Base-by-base conservation (phyloP, 129 eudicot species). In the Helianthus annuus region DNA sequence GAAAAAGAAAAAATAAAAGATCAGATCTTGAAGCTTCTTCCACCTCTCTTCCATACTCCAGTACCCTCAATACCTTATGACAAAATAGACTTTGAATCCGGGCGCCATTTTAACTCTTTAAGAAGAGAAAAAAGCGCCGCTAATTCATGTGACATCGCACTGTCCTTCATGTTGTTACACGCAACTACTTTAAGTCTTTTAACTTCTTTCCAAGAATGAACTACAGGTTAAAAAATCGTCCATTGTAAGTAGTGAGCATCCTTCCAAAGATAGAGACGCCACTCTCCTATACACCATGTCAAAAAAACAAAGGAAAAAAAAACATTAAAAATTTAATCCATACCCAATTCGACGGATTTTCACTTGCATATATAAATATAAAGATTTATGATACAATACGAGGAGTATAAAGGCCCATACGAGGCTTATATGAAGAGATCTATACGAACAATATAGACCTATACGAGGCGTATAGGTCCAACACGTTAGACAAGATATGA, bases 21-120 rank as follows among this genome's bases (percentile, higher is more conserved):
- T 69, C 53, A 74, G 75, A 58, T 74, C 72, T 85, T 81, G 86
- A 94, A 88, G 66, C 92, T 86, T 90, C 91, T 72, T 60, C 95
- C 86, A 17, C 97, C 97, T 72, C 81, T 88, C 77, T 79, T 95
- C 80, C 97, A 91, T 13, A 94, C 78, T 69, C 96, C 97, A n/a
- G 96, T 94, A 8, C 91, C 99, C 11, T 78, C 84, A 62, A 94
- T 97, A 81, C 91, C 85, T 12, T 94, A 79, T 48, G 87, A 73
- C 44, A 94, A 80, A 63, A 94, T 81, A 44, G 99, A 90, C 74
- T 78, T 76, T 60, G 97, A 82, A 88, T 90, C 99, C 4, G 99
- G 97, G 11, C 92, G 80, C 99, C 99, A 94, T 68, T 82, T 90
- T 19, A 19, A 19, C 22, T 90, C 99, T 82, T 90, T 94, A 57